Evolutionary conservation across 1,284 basidiomycete genomes (phyloP), one percentile per base, ranked within the genome.

Genomic region (Ceratobasidium sp.): DNA sequence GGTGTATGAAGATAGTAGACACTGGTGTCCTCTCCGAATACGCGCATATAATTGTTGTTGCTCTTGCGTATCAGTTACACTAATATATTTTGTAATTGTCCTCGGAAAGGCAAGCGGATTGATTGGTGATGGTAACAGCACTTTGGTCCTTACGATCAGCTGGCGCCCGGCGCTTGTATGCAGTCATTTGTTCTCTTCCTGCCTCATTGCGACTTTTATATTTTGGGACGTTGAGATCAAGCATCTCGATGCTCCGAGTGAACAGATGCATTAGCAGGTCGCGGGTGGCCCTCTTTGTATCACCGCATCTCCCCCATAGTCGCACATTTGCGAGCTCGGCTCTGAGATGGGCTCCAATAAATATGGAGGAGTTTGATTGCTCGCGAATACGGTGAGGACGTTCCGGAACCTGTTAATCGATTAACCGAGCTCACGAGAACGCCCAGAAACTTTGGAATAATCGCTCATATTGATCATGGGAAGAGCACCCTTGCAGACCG

Each of bases 401-500:
- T 27, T 42, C 27, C 31, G 8, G 60, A 50, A 71, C 25, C 70
- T 50, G 12, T 49, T 29, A 17, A 34, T 52, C 8, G 40, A 3
- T n/a, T 70, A 69, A 43, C 49, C 49, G 3, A 34, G 35, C 52
- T 67, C 56, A 60, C 42, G 17, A 3, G n/a, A n/a, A n/a, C n/a
- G n/a, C n/a, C n/a, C 73, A 94, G 93, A 58, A 97, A 97, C 78
- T 93, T 98, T 76, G 95, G 93, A 3, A 94, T 97, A 70, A 95
- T 97, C 75, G 94, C 94, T 0, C 94, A 96, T 77, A 96, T 96
- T 73, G 90, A 94, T 78, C 94, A 96, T 79, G 94, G 94, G 53
- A 96, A 97, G 82, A 93, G 90, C 7, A 97, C 95, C 1, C 82
- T 98, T 62, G 93, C 94, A 2, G 95, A 97, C 77, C 83, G 92